A percentile compares a stretch with the other conserved stretches of the same genome.
Evolutionary conservation across 2,329 filamentous ascomycete genomes (phyloP).

Genomic region (Knufia petricola): DNA sequence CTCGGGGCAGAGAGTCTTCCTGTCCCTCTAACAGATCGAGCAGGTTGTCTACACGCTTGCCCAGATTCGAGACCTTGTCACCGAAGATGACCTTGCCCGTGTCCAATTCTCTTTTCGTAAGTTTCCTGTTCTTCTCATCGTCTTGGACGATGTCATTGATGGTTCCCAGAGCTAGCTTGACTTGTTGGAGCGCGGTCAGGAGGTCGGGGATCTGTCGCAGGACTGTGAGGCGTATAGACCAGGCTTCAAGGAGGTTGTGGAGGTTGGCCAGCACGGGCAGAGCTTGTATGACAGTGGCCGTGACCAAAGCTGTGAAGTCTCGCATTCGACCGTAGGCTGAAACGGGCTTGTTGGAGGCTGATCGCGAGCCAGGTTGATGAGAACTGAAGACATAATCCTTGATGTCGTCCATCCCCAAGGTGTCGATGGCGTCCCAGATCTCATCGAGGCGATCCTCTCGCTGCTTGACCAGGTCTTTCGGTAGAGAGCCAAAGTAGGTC

Average conservation of each 20-base stretch:
- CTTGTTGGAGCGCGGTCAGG: constrained; percentile 49
- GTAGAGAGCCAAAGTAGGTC: constrained; percentile 62
- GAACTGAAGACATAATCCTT: constrained; percentile 79
- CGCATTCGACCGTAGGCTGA: constrained; percentile 62
- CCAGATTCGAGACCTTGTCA: constrained; percentile 59
- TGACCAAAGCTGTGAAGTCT: constrained; percentile 82
- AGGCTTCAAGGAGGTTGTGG: constrained; percentile 61
- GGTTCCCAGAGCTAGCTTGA: constrained; percentile 29
- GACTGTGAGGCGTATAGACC: constrained; percentile 67
- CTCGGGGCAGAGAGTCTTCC: constrained; percentile 71
- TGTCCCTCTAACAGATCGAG: constrained; percentile 77
- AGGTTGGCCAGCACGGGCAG: constrained; percentile 71
- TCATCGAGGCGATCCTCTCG: constrained; percentile 67
- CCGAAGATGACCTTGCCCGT: constrained; percentile 49
- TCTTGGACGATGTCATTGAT: constrained; percentile 26
- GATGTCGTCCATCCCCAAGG: constrained; percentile 56
- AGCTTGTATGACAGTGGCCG: constrained; percentile 80
- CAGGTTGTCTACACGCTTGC: constrained; percentile 69
- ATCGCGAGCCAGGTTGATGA: constrained; percentile 57
- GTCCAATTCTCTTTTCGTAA: constrained; percentile 32
- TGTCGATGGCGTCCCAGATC: constrained; percentile 47
- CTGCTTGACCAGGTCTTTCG: constrained; percentile 50
- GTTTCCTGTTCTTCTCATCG: constrained; percentile 10
- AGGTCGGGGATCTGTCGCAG: constrained; percentile 63
- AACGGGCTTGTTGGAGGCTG: constrained; percentile 24